These are phyloP conservation scores for Solanum ahanhuiri DNA, from an alignment of 257 asterid genomes.

Conservation along the genomic window DNA sequence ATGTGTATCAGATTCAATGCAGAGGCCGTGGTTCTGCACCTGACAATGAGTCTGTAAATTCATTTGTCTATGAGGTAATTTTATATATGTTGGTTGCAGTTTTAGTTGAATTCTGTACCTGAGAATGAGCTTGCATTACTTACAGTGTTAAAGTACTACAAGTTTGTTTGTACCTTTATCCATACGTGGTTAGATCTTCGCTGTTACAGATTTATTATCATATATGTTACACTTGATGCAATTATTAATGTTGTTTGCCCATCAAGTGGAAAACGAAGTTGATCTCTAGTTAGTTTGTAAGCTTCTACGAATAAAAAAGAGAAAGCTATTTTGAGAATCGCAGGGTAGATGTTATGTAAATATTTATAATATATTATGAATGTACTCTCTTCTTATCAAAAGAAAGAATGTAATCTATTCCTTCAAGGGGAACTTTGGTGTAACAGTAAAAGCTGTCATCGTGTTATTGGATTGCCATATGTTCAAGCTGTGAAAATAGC, in stretches of 20 bases:
- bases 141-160: background rate
- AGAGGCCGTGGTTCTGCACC: constrained; percentile 99
- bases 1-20: constrained; percentile 66
- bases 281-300: background rate
- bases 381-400: background rate
- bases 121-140: background rate
- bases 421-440: background rate
- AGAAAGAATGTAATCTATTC: background rate
- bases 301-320: background rate
- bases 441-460: background rate
- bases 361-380: background rate
- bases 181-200: background rate
- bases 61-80: constrained; percentile 77
- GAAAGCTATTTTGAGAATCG: background rate
- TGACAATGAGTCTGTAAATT: constrained; percentile 78
- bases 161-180: constrained; percentile 5
- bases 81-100: background rate
- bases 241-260: background rate
- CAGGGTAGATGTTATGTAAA: background rate
- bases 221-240: background rate
- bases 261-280: background rate
- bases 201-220: background rate
- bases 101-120: background rate
- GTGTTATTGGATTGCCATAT: background rate
- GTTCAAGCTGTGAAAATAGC: background rate